Evolutionary conservation across 495 filamentous ascomycete genomes (phyloP), one percentile per base, ranked within the genome.

Genomic region (Penicillium salamii): DNA sequence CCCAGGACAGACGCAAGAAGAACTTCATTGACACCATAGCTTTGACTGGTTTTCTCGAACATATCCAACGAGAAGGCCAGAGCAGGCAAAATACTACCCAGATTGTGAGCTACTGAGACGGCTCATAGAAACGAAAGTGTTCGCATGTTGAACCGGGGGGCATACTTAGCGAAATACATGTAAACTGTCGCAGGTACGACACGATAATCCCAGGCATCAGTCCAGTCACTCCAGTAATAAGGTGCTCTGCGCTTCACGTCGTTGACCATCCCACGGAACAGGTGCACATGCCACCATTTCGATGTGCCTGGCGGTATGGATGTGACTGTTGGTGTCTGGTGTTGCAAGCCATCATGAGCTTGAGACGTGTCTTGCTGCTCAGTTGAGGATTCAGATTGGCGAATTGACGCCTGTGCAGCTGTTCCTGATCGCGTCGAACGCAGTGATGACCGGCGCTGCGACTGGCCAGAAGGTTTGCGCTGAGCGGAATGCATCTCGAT

Each of bases 151-250:
- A 23, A 19, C 13, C 35, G 47, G 23, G 21, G 46, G 38, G 50
- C 82, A 59, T 73, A 90, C 88, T 91, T 91, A 20, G 87, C 89
- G 75, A 91, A 92, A 69, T 90, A 92, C 87, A 91, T 93, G 67
- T 91, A 91, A 38, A 93, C 75, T 28, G 88, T 90, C 20, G 85
- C 86, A 28, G 89, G 87, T 21, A 93, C 74, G 31, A 90, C 84
- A 28, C 89, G 79, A 69, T 93, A 93, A 63, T 90, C 82, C 87
- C 86, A 90, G 3, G 88, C 89, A 70, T 92, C 89, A 23, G 68
- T 75, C 86, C 85, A 91, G 68, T 93, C 89, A 63, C 81, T 87
- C 70, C 69, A 74, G 57, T 90, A 93, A 62, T 76, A 91, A 8
- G 89, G 89, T 4, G 76, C 79, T 50, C 89, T 74, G 41, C 88